Evolutionary conservation across 2,329 filamentous ascomycete species (phyloP), one percentile per base, ranked within the genome.

Genomic region (Calonectria multiphialidica): DNA sequence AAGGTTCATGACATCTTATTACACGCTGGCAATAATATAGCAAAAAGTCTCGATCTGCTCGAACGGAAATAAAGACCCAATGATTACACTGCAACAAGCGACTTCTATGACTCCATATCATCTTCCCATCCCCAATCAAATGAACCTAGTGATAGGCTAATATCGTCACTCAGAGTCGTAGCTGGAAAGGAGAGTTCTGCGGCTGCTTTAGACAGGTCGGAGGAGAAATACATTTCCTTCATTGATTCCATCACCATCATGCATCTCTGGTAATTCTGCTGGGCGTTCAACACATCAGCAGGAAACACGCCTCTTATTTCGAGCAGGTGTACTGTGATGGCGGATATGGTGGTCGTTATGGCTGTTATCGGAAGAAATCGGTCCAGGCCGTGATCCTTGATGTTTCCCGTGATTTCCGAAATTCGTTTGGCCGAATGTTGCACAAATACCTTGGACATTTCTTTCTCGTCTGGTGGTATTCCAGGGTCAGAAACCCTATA

Each of bases 371-470:
- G 53, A n/a, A 59, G 53, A 9, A 59, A 59, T 8, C 33, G 21
- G 10, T 59, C 53, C 2, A 59, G 33, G 7, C 53, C 53, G 33
- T 59, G 53, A 2, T 59, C 53, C 6, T 40, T 59, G 2, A 59
- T 59, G 21, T 59, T 59, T 10, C 33, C 21, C 1, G 53, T 59
- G 7, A 59, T 59, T 59, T 62, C 57, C 4, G 95, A 98, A 79
- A 97, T 98, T 76, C 95, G 93, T 64, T 91, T 90, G 1, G 95
- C 95, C 0, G 95, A 94, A 66, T 94, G 92, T 30, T 94, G 93
- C 18, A 98, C 95, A 75, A 95, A 94, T 71, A 91, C 90, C 50
- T 95, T 91, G 1, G 95, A 97, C 67, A 94, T 88, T 71, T 98
- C 94, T 78, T 97, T 93, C 15, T 95, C 86, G 74, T 95, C 92